Evolutionary conservation across 2,329 filamentous ascomycete species (phyloP), one percentile per base, ranked within the genome.

Genomic region (Ophidiomyces ophidiicola): DNA sequence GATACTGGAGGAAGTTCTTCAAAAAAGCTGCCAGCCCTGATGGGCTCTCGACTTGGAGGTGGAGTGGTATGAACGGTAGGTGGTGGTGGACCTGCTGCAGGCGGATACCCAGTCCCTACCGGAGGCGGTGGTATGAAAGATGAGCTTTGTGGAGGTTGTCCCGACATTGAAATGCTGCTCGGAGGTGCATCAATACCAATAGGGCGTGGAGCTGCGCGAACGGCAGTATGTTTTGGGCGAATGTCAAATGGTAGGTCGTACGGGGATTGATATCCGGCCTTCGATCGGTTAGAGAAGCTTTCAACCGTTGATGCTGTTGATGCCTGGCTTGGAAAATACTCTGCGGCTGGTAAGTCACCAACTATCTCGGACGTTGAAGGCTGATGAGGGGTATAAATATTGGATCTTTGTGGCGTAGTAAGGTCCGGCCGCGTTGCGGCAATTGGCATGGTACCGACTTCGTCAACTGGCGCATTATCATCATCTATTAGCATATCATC

Each of bases 161-260:
- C 46, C 43, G 67, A 62, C 55, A 78, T 70, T 54, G 79, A 83
- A 45, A 70, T 74, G 49, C 70, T 82, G 49, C 80, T 68, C 10
- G 71, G 72, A 3, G 76, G 74, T 24, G 69, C 64, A 10, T 70
- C 67, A 12, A 62, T 56, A 10, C 52, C 57, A 23, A 63, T 53
- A 26, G 64, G 54, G 4, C 64, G 55, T 21, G 69, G 45, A 35
- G 60, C 50, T 39, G 48, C 50, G 24, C 62, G 53, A 34, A 62
- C 55, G 41, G 64, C 64, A 4, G 67, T 63, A 30, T 71, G 60
- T 38, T 73, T 72, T 43, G 80, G 62, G 18, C 60, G 58, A 20
- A 98, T 72, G 39, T 94, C 88, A 61, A 90, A 83, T 3, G 90
- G 90, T 14, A 98, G 69, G 62, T 98, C 92, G 52, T 94, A 98